Evolutionary conservation across 148 eudicot species (phyloP).

Genomic region (Camellia granthamiana): DNA sequence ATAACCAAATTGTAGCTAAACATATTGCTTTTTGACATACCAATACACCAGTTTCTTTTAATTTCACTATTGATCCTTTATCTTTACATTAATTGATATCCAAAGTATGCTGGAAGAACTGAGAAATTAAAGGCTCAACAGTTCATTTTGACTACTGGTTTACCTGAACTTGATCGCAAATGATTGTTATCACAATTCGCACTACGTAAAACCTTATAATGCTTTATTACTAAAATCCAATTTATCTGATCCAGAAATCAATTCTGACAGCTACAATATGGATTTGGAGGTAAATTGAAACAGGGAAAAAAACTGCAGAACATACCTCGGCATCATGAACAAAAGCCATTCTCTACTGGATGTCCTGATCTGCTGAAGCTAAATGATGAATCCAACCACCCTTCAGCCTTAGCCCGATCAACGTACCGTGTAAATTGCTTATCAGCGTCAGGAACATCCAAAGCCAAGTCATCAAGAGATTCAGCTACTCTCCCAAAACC

Average conservation of each 20-base stretch:
- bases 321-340: conserved; percentile 17
- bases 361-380: conserved; percentile 10
- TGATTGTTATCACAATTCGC: neutral
- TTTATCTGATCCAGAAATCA: no score
- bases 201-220: neutral
- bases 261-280: neutral
- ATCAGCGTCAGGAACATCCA: conserved; percentile 56
- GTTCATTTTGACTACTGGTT: no score
- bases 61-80: neutral
- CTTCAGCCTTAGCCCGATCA: conserved; percentile 32
- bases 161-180: neutral
- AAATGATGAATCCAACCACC: conserved; percentile 48
- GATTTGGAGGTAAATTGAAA: neutral
- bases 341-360: neutral
- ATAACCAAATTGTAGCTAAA: neutral
- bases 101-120: no score
- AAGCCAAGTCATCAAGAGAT: conserved; percentile 46
- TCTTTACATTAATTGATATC: no score
- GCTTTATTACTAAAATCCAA: neutral
- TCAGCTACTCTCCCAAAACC: conserved; percentile 56
- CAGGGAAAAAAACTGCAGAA: neutral
- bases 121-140: no score
- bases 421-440: conserved; percentile 35
- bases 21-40: neutral
- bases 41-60: no score